Base-by-base conservation (phyloP, 192 early-diverging fungal genomes). In the Glomus cerebriforme region DNA sequence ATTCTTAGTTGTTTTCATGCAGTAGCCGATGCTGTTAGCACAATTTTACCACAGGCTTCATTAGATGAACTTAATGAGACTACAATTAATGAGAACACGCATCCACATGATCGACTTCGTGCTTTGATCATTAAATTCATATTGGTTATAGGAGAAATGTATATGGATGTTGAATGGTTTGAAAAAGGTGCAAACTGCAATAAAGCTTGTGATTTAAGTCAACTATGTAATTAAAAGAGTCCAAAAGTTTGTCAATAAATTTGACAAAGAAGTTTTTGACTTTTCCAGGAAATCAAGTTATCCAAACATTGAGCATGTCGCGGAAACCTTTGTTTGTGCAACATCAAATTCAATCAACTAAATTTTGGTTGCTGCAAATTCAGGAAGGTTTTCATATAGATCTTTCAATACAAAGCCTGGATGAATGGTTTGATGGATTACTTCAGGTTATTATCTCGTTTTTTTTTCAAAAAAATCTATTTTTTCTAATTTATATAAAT, bases 101-200 rank as follows among this genome's bases (percentile, higher is more conserved):
- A 66, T 43, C 68, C 70, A 7, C 82, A 80, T 78, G 83, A 84
- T 75, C 43, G 58, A 54, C 29, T 84, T 22, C 58, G 79, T 22
- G 59, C 75, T 6, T 66, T 65, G 73, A 78, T 79, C 13, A 75
- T 91, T n/a, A 65, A 83, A 4, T 59, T 89, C 34, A 67, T 86
- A 13, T 60, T 59, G 2, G 66, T 63, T 34, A 79, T 85, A 27
- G 83, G 78, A 19, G 59, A 71, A 26, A 43, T 75, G 31, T 75
- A 62, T 65, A 69, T 74, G 43, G 85, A 85, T 81, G 54, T 79
- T 8, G 63, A 68, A 12, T 86, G 86, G 85, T 70, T 82, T 9
- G 75, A 69, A 22, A 85, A 87, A 84, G 85, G 90, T 88, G 1
- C 59, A 81, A 29, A 64, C 68, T 17, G 39, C 73, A 5, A 68